These are phyloP conservation scores for Plectranthus barbatus DNA, from an alignment of 257 asterid species.

Conservation along the genomic window DNA sequence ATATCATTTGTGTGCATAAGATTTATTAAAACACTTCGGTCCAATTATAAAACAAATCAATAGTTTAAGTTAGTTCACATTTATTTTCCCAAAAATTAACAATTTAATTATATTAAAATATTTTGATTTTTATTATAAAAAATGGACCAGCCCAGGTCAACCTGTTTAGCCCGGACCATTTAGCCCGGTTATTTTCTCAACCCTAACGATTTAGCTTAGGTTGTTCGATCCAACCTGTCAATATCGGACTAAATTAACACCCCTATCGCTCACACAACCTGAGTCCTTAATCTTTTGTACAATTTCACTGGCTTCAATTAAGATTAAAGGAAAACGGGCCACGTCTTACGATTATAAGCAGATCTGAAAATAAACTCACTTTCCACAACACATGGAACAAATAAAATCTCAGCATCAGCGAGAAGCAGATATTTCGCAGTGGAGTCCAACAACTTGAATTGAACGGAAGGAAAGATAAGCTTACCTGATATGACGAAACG, in stretches of 20 bases:
- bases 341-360: not conserved
- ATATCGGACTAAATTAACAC: no score
- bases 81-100: no score
- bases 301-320: not conserved
- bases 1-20: no score
- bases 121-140: no score
- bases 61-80: not conserved
- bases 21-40: no score
- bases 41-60: not conserved
- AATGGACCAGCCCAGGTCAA: no score
- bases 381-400: not conserved
- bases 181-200: no score
- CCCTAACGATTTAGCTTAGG: no score
- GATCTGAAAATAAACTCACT: constrained; percentile 11
- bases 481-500: constrained; percentile 4
- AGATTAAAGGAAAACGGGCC: not conserved
- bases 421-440: not conserved
- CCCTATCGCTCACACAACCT: not conserved
- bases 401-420: not conserved
- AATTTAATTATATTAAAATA: no score
- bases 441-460: not conserved
- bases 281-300: no score
- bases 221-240: no score
- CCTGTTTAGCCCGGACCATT: no score
- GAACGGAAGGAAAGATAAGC: not conserved